A percentile compares a stretch with the other conserved stretches of the same genome.
These are phyloP conservation scores for Stachybotrys chartarum DNA, from an alignment of 2,329 filamentous ascomycete species.

Conservation along the genomic window DNA sequence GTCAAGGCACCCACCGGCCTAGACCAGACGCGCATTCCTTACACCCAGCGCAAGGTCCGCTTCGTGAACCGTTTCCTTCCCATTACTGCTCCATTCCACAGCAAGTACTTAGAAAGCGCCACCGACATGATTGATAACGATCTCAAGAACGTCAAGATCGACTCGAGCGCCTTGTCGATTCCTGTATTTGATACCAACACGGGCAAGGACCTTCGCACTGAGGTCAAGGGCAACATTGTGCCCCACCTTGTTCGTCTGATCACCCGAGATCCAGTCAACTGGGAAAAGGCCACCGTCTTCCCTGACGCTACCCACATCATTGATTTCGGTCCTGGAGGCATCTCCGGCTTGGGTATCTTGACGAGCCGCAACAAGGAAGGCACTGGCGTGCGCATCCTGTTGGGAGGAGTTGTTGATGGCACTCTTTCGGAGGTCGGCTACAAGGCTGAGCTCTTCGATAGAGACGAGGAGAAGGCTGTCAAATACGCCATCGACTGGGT, in stretches of 20 bases:
- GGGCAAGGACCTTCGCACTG: conserved; percentile 71
- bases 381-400: conserved; percentile 90
- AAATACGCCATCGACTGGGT: conserved; percentile 97
- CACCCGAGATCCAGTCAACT: conserved; percentile 87
- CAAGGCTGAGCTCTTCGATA: conserved; percentile 95
- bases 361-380: conserved; percentile 99
- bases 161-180: conserved; percentile 66
- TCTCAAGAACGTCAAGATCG: conserved; percentile 72
- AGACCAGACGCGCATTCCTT: conserved; percentile 89
- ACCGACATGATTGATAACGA: conserved; percentile 80
- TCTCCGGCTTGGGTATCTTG: conserved; percentile 89
- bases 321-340: conserved; percentile 94
- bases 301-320: conserved; percentile 86
- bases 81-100: conserved; percentile 97
- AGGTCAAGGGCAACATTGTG: conserved; percentile 70
- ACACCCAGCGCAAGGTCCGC: conserved; percentile 91
- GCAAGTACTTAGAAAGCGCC: conserved; percentile 80
- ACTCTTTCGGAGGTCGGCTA: conserved; percentile 89
- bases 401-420: conserved; percentile 88
- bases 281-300: conserved; percentile 93
- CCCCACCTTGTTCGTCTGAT: conserved; percentile 86
- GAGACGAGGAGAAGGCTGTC: conserved; percentile 89
- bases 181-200: conserved; percentile 87
- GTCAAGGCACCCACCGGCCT: conserved; percentile 96
- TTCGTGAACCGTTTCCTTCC: conserved; percentile 96